Base-by-base conservation (phyloP, 768 basidiomycete genomes). In the Collybia sp. region DNA sequence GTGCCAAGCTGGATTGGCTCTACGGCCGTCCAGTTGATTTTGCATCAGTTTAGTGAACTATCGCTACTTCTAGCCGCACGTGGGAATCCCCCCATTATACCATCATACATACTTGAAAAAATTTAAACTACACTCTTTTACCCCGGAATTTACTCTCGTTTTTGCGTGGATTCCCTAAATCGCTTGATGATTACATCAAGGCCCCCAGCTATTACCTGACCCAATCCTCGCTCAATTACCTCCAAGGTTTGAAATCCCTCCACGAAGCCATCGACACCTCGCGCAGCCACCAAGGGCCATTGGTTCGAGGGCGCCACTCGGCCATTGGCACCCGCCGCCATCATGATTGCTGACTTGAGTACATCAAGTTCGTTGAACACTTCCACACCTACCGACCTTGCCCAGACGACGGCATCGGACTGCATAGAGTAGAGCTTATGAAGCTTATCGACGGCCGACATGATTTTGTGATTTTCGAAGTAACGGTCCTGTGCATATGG, bases 361-460 rank as follows among this genome's bases (percentile, higher is more conserved):
- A 80, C 70, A 47, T 87, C 85, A 12, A 96, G 65, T 64, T 98
- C 93, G 57, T 98, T 96, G 37, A 98, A 54, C 10, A 96, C 82
- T 56, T 98, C 95, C 15, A 97, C 60, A 1, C 96, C 96, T 12
- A 85, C 77, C 0, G 88, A 87, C 44, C 95, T 80, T 2, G 82
- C 83, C 89, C 89, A 93, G 13, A 96, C 93, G 11, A 93, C 58
- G 1, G 85, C 82, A 18, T 72, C 76, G 30, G 69, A 66, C 36
- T 83, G 79, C 3, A 77, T 77, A 1, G 83, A 69, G 61, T 94
- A 98, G 13, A 98, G 58, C 56, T 90, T 90, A 67, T 94, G 88
- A 31, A 98, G 73, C 58, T 93, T 93, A 67, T 99, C 94, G 41
- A 88, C 77, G 1, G 83, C 81, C 12, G 83, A 79, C 73, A 98